phyloP scores from a whole-genome alignment of 768 basidiomycete genomes.

The Mycena albidolilacea region DNA sequence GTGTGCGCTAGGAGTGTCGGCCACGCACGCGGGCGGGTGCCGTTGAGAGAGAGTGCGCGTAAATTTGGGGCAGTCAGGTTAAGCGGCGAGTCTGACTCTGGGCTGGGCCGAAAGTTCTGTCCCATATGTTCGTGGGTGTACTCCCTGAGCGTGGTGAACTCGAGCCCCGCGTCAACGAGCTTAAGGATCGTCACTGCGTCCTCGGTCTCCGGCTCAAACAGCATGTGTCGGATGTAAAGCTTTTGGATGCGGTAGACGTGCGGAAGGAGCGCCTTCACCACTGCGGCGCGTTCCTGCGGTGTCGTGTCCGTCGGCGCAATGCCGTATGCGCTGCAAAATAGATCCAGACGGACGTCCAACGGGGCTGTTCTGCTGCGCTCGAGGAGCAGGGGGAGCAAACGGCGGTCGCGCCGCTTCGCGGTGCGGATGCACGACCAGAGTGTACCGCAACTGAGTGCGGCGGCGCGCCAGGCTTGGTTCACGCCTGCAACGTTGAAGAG shows the following conservation, averaged over 20 bases:
- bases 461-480: background rate
- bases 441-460: background rate
- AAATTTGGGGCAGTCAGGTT: background rate
- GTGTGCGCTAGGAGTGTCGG: background rate
- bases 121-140: background rate
- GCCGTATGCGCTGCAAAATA: background rate
- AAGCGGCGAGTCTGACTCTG: background rate
- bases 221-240: background rate
- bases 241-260: background rate
- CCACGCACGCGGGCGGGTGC: background rate
- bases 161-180: background rate
- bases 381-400: background rate
- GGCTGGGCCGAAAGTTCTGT: background rate
- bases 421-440: background rate
- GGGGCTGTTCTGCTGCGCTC: background rate
- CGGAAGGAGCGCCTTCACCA: background rate
- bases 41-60: background rate
- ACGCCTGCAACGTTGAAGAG: background rate
- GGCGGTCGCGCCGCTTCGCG: background rate
- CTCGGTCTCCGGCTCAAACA: background rate
- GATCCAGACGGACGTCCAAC: background rate
- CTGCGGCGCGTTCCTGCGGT: background rate
- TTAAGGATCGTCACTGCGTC: background rate
- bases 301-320: background rate
- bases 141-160: background rate